Evolutionary conservation across 2,329 filamentous ascomycete genomes (phyloP).

Genomic region (Stagonosporopsis rhizophila): DNA sequence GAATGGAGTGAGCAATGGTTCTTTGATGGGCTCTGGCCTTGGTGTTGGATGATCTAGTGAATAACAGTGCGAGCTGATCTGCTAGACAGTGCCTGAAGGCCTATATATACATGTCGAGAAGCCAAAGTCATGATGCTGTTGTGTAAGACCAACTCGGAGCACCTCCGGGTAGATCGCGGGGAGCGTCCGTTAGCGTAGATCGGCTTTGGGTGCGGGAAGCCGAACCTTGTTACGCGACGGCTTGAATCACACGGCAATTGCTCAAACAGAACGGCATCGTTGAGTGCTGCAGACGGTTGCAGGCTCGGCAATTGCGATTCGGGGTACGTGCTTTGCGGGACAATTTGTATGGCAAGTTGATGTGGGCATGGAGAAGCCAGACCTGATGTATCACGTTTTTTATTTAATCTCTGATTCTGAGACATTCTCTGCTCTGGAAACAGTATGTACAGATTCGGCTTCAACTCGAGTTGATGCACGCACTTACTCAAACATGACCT

Average conservation of each 20-base stretch:
- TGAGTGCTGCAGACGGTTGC: background rate
- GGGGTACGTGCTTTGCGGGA: background rate
- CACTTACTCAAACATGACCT: constrained; percentile 52
- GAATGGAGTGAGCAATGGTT: background rate
- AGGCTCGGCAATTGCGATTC: background rate
- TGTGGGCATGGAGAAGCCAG: background rate
- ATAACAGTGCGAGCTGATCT: no score
- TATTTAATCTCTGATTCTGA: background rate
- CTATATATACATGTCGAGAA: constrained; percentile 1
- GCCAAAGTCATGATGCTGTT: constrained; percentile 10
- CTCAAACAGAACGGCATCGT: background rate
- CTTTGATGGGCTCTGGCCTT: background rate
- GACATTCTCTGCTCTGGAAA: background rate
- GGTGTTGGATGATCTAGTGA: no score
- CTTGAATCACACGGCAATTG: background rate
- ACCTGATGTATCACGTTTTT: background rate
- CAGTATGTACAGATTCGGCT: background rate
- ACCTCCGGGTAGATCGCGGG: constrained; percentile 7
- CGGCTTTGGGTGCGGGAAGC: constrained; percentile 6
- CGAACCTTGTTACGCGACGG: background rate
- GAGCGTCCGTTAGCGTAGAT: constrained; percentile 12
- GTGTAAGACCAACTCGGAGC: constrained; percentile 1
- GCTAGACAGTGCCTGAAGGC: background rate
- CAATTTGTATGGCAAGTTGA: background rate
- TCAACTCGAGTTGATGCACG: background rate